Base-by-base conservation (phyloP, 305 asterid species). In the Solanum hybrid region DNA sequence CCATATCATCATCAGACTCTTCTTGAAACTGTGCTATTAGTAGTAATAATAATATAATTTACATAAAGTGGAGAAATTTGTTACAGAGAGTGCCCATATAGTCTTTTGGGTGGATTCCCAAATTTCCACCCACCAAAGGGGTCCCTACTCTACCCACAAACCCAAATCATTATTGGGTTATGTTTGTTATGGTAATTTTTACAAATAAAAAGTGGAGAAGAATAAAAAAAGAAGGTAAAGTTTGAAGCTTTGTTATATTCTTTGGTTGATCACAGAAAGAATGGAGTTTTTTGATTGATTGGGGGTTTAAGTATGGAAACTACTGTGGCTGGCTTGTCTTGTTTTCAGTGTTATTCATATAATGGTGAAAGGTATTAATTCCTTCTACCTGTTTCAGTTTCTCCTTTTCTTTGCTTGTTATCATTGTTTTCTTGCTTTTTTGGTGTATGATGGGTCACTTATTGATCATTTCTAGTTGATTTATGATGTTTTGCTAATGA, bases 351-450 rank as follows among this genome's bases (percentile, higher is more conserved):
- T 92, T 89, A 90, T 90, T 87, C 88, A 91, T 87, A 68, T 89
- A 91, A 88, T 79, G 36, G 92, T 93, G 92, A 93, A 89, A 89
- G 96, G 96, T 94, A 90, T 83, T 83, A 34, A 72, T 37, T 26
- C 33, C 87, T 81, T 51, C 29, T 68, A 15, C 32, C 77, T 70
- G 77, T 90, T 88, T 24, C 36, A 27, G 10, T 81, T 86, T 65
- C 82, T 86, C 45, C 61, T 37, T 84, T 77, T 90, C 26, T 83
- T 81, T 78, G 24, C 86, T 34, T 86, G 33, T 26, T 22, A 15
- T 76, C 24, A 76, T 76, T 76, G 24, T 7, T 31, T 61, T 65
- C 27, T 65, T 65, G 12, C 13, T 8, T 68, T 45, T 51, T 61
- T 72, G 14, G 83, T 81, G 45, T 38, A 38, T 38, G 36, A 82